Evolutionary conservation across 148 eudicot genomes (phyloP).

Genomic region (Heliamphora exappendiculata): DNA sequence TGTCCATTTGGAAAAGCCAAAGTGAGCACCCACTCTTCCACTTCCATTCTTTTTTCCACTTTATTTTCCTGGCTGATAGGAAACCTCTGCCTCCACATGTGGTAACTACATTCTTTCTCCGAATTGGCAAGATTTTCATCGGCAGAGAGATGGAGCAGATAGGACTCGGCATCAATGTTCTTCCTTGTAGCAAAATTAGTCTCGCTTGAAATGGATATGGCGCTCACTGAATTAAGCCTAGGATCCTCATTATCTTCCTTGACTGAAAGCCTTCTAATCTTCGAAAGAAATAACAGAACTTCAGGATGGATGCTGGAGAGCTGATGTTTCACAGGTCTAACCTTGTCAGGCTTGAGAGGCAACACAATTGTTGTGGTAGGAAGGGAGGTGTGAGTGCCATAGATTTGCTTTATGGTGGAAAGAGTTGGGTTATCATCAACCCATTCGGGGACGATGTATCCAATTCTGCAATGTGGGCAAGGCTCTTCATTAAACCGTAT

Average conservation of each 20-base stretch:
- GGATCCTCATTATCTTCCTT: slow-evolving; percentile 43
- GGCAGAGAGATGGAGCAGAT: slow-evolving; percentile 40
- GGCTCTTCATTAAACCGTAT: slow-evolving; percentile 59
- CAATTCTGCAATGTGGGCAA: slow-evolving; percentile 46
- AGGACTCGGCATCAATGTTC: slow-evolving; percentile 55
- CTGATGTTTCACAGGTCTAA: slow-evolving; percentile 51
- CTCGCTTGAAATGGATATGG: slow-evolving; percentile 55
- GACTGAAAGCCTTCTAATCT: slow-evolving; percentile 50
- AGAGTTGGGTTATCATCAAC: slow-evolving; percentile 49
- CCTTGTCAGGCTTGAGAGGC: slow-evolving; percentile 62
- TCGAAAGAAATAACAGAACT: slow-evolving; percentile 56
- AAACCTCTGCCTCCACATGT: slow-evolving; percentile 74
- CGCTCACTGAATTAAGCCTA: slow-evolving; percentile 32
- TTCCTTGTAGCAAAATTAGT: slow-evolving; percentile 30
- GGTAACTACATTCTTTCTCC: slow-evolving; percentile 45
- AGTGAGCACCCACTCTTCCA: slow-evolving; percentile 59
- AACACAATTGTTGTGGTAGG: slow-evolving; percentile 58
- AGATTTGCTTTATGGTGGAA: slow-evolving; percentile 34
- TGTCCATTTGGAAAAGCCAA: slow-evolving; percentile 64
- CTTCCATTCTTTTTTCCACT: slow-evolving; percentile 52
- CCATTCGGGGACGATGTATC: slow-evolving; percentile 78
- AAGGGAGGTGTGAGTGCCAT: slow-evolving; percentile 34
- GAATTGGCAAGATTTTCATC: slow-evolving; percentile 22
- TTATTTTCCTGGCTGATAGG: slow-evolving; percentile 38
- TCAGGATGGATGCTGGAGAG: slow-evolving; percentile 72